phyloP scores from a whole-genome alignment of 192 early-diverging fungal species.

The Paraglomus brasilianum region DNA sequence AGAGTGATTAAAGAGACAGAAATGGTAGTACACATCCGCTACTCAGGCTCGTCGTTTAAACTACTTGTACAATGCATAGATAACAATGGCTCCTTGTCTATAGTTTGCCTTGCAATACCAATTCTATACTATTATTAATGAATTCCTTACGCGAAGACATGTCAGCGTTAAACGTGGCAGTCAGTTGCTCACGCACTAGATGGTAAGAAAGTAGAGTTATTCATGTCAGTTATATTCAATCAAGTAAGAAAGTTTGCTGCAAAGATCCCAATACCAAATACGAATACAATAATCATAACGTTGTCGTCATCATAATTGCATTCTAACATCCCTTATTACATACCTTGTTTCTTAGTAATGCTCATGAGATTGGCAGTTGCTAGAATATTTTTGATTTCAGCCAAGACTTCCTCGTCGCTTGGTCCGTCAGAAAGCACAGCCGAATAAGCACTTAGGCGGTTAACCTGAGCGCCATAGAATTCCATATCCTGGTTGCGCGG shows the following conservation, averaged over 20 bases:
- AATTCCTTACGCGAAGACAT: slow-evolving; percentile 77
- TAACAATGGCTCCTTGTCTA: slow-evolving; percentile 26
- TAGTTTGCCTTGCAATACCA: slow-evolving; percentile 44
- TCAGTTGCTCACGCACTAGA: slow-evolving; percentile 86
- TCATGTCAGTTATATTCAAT: background rate
- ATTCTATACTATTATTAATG: slow-evolving; percentile 88
- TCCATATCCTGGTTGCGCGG: slow-evolving; percentile 29
- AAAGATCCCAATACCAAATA: background rate
- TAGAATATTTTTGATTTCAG: slow-evolving; percentile 75
- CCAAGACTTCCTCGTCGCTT: slow-evolving; percentile 67
- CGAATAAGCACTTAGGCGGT: background rate
- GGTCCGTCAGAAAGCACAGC: slow-evolving; percentile 39
- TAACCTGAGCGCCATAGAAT: background rate
- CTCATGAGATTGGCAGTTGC: slow-evolving; percentile 91
- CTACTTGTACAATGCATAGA: background rate
- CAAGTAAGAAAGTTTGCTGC: background rate
- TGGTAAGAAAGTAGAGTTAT: slow-evolving; percentile 19
- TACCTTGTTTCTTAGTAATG: slow-evolving; percentile 97
- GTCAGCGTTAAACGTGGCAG: slow-evolving; percentile 77
- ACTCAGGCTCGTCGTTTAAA: too few relatives aligned
- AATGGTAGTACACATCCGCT: too few relatives aligned
- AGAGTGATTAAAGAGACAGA: too few relatives aligned
- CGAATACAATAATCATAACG: background rate
- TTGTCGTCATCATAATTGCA: background rate
- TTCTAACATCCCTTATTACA: background rate